Conservation (phyloP, 495 filamentous ascomycete genomes). For the Rostrohypoxylon terebratum region DNA sequence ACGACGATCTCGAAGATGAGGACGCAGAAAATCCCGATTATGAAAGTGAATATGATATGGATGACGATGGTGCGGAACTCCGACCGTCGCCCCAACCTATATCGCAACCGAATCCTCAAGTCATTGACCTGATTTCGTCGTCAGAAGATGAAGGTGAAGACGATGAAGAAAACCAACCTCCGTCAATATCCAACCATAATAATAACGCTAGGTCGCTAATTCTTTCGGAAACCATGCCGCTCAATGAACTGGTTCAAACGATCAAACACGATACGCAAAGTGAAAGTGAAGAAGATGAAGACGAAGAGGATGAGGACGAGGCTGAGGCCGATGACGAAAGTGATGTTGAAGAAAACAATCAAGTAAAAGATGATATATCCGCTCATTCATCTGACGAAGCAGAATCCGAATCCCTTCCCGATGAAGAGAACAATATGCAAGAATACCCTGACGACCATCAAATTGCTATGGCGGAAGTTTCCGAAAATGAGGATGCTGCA, state of each 20-base stretch:
- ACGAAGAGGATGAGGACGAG: neutral
- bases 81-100: constrained; percentile 15
- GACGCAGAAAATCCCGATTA: constrained; percentile 42
- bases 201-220: neutral
- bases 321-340: constrained; percentile 15
- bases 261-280: neutral
- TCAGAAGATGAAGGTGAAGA: constrained; percentile 53
- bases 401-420: constrained; percentile 11
- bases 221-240: neutral
- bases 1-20: constrained; percentile 48
- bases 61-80: constrained; percentile 24
- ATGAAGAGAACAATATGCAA: constrained; percentile 19
- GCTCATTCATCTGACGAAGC: constrained; percentile 3
- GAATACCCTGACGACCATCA: constrained; percentile 20
- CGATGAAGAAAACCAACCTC: constrained; percentile 23
- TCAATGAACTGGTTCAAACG: neutral
- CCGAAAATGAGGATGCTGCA: constrained; percentile 11
- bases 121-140: constrained; percentile 56
- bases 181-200: neutral
- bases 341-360: constrained; percentile 14
- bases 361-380: constrained; percentile 23
- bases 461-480: constrained; percentile 14
- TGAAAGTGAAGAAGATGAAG: constrained; percentile 29
- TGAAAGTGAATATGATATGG: constrained; percentile 44
- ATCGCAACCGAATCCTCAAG: constrained; percentile 45